Base-by-base conservation (phyloP, 2,329 filamentous ascomycete species). In the Aspergillus niger region DNA sequence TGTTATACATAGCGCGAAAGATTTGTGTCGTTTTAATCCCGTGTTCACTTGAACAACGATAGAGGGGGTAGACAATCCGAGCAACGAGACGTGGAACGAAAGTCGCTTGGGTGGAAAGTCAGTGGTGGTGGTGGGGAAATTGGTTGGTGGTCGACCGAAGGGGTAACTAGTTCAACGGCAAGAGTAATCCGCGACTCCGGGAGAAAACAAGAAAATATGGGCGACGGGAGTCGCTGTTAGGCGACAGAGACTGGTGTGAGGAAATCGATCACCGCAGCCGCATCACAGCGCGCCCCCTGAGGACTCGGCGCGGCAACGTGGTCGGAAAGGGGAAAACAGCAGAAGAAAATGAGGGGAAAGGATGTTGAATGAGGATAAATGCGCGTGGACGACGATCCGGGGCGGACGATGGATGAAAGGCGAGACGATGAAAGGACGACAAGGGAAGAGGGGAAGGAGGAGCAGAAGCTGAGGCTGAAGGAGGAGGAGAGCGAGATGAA, bases 1-100 rank as follows among this genome's bases (percentile, higher is more conserved):
- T 81, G 77, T 90, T 91, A 79, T 97, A 97, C 92, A 97, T 96
- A 68, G 70, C 77, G 72, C 56, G 52, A 41, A 53, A n/a, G 48
- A 38, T 36, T 58, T 48, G 17, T 57, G 55, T 20, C 43, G 49
- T 44, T 58, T 39, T 28, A 47, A 26, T 24, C 30, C 56, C n/a
- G 36, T 48, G 39, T 48, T 57, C 41, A 39, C 8, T 36, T 22
- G 41, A 49, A 17, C 11, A 38, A 50, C n/a, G 48, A n/a, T 26
- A 51, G 32, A 56, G 8, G 41, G 26, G 47, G 55, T 39, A 24
- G 43, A 53, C 26, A 26, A n/a, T 7, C 20, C 28, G 38, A 55
- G 3, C n/a, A 55, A 26, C 48, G 24, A 36, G 13, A 20, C n/a
- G 28, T 15, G n/a, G 38, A 28, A 55, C 8, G 5, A n/a, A 15